Percentiles rank a stretch among this genome's conserved stretches.
Evolutionary conservation across 345 rosid species (phyloP).

Genomic region (Pugionium dolabratum): DNA sequence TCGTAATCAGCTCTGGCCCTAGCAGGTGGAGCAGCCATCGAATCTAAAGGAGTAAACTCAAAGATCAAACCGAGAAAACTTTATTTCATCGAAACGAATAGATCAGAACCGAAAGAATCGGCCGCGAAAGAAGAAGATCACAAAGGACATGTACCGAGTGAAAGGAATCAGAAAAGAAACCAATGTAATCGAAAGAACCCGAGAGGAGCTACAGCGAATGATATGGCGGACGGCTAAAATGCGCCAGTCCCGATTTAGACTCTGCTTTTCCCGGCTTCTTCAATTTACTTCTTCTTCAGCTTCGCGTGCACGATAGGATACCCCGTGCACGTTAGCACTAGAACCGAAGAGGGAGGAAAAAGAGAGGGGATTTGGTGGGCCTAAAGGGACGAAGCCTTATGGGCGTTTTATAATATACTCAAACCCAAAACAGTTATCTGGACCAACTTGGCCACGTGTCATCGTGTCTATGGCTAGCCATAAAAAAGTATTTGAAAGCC

Average conservation of each 20-base stretch:
- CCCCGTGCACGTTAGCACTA: constrained; percentile 35
- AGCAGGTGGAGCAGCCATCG: constrained; percentile 79
- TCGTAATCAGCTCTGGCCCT: constrained; percentile 80
- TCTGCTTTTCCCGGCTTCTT: constrained; percentile 14
- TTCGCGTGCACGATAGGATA: constrained; percentile 42
- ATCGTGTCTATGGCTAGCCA: background rate
- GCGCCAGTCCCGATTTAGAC: constrained; percentile 38
- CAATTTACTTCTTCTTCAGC: constrained; percentile 23
- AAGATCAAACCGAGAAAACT: constrained; percentile 23
- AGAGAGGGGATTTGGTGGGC: constrained; percentile 19
- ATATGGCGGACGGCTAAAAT: constrained; percentile 40
- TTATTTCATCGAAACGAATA: constrained; percentile 23
- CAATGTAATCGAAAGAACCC: constrained; percentile 21
- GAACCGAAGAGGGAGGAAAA: background rate
- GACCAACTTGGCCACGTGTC: constrained; percentile 29
- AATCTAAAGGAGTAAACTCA: constrained; percentile 23
- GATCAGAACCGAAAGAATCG: constrained; percentile 26
- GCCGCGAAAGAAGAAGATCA: constrained; percentile 1
- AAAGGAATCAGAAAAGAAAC: constrained; percentile 4
- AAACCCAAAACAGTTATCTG: constrained; percentile 12
- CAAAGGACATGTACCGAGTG: constrained; percentile 26
- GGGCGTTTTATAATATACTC: constrained; percentile 27
- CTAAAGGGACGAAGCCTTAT: constrained; percentile 30
- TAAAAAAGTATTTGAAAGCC: no score
- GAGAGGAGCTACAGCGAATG: constrained; percentile 27